Base-by-base conservation (phyloP, 306 rosid genomes). In the Gleditsia sinensis region DNA sequence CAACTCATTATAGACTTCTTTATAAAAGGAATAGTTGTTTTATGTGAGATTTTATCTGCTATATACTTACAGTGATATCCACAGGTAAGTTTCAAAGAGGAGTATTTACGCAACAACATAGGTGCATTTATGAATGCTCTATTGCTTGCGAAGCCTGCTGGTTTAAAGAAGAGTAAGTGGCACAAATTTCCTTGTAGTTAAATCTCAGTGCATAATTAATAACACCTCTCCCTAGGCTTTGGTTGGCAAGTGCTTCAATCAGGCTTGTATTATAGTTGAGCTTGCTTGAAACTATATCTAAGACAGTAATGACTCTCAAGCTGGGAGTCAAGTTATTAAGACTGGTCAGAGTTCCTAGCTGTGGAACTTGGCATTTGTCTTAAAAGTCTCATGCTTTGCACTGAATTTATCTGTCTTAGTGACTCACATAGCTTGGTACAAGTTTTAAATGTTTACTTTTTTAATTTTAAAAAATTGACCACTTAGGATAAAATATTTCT, bases 101-200 rank as follows among this genome's bases (percentile, higher is more conserved):
- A 94, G 27, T 67, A 81, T 49, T 67, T 94, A 66, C 91, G 92
- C n/a, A 96, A 88, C 81, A 94, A 94, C 83, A 79, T 94, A n/a
- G 93, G 99, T 55, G 97, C 97, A 61, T 90, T 94, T 81, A 85
- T 90, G 85, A 92, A 91, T 78, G 88, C 97, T 77, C 86, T 94
- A 71, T 86, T 94, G 84, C 82, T 65, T 67, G 93, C 99, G 48
- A 94, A 94, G 74, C 99, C 99, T 71, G 80, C 82, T 25, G 97
- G 96, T 68, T 86, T 94, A 77, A 94, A 94, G 85, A 94, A 94
- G 91, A 88, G 99, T 89, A 86, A 87, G 96, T 84, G 51, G 27
- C 71, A 24, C 68, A 57, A 7, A 40, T 71, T 42, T 43, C 61
- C 78, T 24, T 56, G 3, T 61, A n/a, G 48, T 58, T 21, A 60